Percentiles rank a stretch among this genome's conserved stretches.
phyloP scores from a whole-genome alignment of 1,284 basidiomycete genomes.

The Fomes fomentarius region DNA sequence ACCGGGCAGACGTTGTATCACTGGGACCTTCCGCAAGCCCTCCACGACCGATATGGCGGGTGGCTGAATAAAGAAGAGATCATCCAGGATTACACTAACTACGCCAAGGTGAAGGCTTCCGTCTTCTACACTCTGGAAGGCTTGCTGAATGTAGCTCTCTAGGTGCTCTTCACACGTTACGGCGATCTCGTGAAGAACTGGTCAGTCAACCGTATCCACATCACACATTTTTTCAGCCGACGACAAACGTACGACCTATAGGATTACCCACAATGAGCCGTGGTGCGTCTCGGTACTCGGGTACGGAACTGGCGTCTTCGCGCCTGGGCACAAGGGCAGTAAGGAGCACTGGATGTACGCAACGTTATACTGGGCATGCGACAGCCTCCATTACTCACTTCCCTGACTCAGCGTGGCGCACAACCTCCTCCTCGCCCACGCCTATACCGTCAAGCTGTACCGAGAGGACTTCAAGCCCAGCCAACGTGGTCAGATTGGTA shows the following conservation, averaged over 20 bases:
- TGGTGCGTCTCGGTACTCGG: slow-evolving; percentile 72
- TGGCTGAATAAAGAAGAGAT: slow-evolving; percentile 72
- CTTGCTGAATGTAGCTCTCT: neutral
- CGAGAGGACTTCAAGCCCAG: slow-evolving; percentile 57
- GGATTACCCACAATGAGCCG: slow-evolving; percentile 76
- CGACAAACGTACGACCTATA: slow-evolving; percentile 28
- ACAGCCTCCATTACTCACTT: no score
- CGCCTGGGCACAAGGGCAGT: slow-evolving; percentile 68
- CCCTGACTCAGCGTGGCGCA: slow-evolving; percentile 78
- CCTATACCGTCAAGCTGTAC: slow-evolving; percentile 66
- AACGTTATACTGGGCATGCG: no score
- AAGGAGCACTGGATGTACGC: slow-evolving; percentile 75
- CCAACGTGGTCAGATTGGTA: slow-evolving; percentile 69
- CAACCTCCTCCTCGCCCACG: slow-evolving; percentile 71
- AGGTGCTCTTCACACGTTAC: slow-evolving; percentile 68
- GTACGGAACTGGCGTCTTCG: slow-evolving; percentile 64
- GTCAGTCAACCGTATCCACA: no score
- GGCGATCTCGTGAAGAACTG: slow-evolving; percentile 79
- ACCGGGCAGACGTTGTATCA: slow-evolving; percentile 75
- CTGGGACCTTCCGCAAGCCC: slow-evolving; percentile 75
- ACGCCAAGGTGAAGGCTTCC: slow-evolving; percentile 48
- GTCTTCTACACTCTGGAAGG: neutral
- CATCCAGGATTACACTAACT: slow-evolving; percentile 64
- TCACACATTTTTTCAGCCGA: no score
- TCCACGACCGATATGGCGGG: slow-evolving; percentile 74